Evolutionary conservation across 1,284 basidiomycete genomes (phyloP), one percentile per base, ranked within the genome.

Genomic region (Ganoderma leucocontextum): DNA sequence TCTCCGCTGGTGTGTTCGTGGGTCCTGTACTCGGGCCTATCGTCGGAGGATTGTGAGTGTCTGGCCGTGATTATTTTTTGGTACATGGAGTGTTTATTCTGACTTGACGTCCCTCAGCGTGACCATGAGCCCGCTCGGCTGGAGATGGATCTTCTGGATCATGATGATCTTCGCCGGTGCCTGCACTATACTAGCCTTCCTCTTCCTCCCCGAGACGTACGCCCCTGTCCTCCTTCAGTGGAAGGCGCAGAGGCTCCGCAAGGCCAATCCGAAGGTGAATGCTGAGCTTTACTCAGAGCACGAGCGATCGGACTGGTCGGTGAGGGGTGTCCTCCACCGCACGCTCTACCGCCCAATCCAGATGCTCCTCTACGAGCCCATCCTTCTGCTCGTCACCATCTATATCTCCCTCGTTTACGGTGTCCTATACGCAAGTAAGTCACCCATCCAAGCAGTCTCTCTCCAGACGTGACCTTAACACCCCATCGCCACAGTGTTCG

Each of bases 341-440:
- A 91, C 90, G 0, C 63, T 92, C 35, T 83, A 84, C 70, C 83
- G 89, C 0, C 90, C 91, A 0, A 86, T 90, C 78, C 74, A 83
- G 58, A 91, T 93, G 88, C 83, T 93, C 52, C 73, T 78, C 3
- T 78, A 82, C 71, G 91, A 93, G 76, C 89, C 89, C 2, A 89
- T 92, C 71, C 80, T 93, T 7, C 77, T 91, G 9, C 81, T 91
- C 19, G 81, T 90, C 72, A 91, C 89, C 0, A 69, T 90, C 44
- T 92, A 93, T 78, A 83, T 93, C 7, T 87, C 88, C 19, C 75
- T 91, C 53, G 84, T 91, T 1, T 91, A 91, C 71, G 87, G 89
- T 17, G 74, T 91, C 10, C 81, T 91, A 29, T 91, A 91, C 74
- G 84, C 83, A 66, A 78, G 87, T 89, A 75, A 73, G 87, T 83